A percentile compares a stretch with the other conserved stretches of the same genome.
Evolutionary conservation across 1,284 basidiomycete genomes (phyloP).

Genomic region (Hortiboletus rubellus): DNA sequence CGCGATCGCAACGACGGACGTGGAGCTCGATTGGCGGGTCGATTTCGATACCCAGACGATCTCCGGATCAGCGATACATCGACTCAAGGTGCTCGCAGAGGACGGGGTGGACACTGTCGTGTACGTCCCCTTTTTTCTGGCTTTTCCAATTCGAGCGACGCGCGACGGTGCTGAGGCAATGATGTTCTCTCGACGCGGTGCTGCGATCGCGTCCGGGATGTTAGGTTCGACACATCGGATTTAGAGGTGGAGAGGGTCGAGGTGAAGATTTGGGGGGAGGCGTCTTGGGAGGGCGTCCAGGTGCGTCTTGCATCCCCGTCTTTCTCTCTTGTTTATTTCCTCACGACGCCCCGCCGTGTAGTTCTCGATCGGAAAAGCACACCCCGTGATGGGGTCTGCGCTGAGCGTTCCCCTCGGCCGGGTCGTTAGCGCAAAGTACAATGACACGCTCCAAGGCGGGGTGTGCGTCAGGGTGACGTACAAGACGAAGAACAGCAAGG

Average conservation of each 20-base stretch:
- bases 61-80: conserved; percentile 73
- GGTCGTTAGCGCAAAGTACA: conserved; percentile 21
- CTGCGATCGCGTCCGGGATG: too few species aligned
- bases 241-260: conserved; percentile 64
- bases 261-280: conserved; percentile 46
- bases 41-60: conserved; percentile 75
- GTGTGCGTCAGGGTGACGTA: conserved; percentile 58
- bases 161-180: neutral
- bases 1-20: conserved; percentile 65
- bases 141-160: neutral
- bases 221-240: conserved; percentile 71
- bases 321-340: too few species aligned
- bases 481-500: conserved; percentile 80
- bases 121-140: conserved; percentile 37
- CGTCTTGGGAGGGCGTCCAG: conserved; percentile 18
- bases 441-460: conserved; percentile 38
- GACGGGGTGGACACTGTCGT: conserved; percentile 65
- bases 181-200: too few species aligned
- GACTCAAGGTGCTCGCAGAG: conserved; percentile 52
- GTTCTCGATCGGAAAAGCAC: conserved; percentile 54
- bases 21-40: conserved; percentile 81
- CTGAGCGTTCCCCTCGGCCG: conserved; percentile 54
- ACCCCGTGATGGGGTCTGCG: conserved; percentile 73
- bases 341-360: conserved; percentile 22
- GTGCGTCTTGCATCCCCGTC: neutral